phyloP scores from a whole-genome alignment of 2,329 filamentous ascomycete genomes.

The Lasiodiplodia hormozganensis region DNA sequence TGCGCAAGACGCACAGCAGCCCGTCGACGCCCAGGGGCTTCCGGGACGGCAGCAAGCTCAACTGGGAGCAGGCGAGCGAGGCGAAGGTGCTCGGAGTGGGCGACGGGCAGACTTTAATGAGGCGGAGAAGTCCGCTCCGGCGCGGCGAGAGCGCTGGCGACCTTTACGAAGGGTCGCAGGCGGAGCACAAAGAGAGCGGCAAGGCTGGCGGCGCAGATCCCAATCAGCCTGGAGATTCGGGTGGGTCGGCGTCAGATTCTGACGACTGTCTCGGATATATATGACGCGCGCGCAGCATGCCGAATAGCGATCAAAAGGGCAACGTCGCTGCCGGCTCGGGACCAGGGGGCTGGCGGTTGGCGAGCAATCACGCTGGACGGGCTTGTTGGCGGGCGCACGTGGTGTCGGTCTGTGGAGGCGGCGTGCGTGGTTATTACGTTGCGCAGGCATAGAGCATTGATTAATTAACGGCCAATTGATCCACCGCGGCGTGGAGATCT shows the following conservation, averaged over 20 bases:
- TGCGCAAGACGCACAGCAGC: constrained; percentile 50
- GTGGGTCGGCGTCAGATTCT: constrained; percentile 29
- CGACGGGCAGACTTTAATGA: constrained; percentile 30
- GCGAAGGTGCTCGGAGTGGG: constrained; percentile 31
- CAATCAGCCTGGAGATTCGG: constrained; percentile 31
- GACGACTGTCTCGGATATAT: constrained; percentile 27
- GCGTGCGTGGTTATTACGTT: constrained; percentile 18
- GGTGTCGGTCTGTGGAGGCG: not conserved
- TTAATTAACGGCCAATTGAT: constrained; percentile 25
- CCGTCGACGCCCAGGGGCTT: constrained; percentile 53
- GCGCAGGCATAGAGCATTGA: constrained; percentile 18
- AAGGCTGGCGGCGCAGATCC: constrained; percentile 29
- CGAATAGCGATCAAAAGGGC: constrained; percentile 8
- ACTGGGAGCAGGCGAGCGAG: constrained; percentile 40
- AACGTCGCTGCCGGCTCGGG: constrained; percentile 5
- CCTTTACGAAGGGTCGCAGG: constrained; percentile 14
- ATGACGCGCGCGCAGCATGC: constrained; percentile 11
- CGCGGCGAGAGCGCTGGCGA: constrained; percentile 41
- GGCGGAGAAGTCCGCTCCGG: constrained; percentile 41
- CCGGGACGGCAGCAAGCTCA: constrained; percentile 46
- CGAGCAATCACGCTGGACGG: not conserved
- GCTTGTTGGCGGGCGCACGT: constrained; percentile 4
- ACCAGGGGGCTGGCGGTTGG: constrained; percentile 3
- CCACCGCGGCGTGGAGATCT: constrained; percentile 15
- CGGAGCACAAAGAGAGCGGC: constrained; percentile 16